Base-by-base conservation (phyloP, 2,329 filamentous ascomycete species). In the Scleromitrula shiraiana region DNA sequence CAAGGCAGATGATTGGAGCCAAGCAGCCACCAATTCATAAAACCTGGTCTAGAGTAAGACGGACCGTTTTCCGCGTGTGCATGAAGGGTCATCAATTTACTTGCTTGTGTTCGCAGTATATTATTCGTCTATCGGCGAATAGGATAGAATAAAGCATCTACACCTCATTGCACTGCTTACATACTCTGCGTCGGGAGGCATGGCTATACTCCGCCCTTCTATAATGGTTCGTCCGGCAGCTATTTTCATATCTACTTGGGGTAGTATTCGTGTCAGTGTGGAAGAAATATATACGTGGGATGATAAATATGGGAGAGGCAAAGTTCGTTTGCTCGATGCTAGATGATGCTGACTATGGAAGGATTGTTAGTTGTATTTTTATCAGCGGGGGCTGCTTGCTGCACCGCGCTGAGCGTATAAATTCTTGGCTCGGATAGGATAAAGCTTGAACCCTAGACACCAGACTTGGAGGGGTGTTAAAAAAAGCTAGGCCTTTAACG, bases 401-500 rank as follows among this genome's bases (percentile, higher is more conserved):
- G 45, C 45, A 41, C 38, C 45, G 45, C 38, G 45, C 45, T 42
- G 45, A 47, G 46, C 46, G 46, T 49, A 49, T 49, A 49, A 49
- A 45, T 38, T 15, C 46, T 49, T 45, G 33, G 41, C 46, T 27
- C 15, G 20, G 17, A 38, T 27, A 29, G 15, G 14, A 49, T 20
- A 23, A 42, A 42, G 38, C 38, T 29, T 36, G 23, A 49, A 38
- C 46, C 41, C 46, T 45, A 39, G 40, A 39, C 46, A 41, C 46
- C 33, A 37, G 20, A 26, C 23, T 32, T 33, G 38, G 38, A 41
- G 38, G 37, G 38, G 38, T 38, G 35, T 14, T 12, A 19, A 43
- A 30, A 44, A 40, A 27, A 22, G 43, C 44, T 50, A 33, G 37
- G 36, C 36, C 54, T 46, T 53, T 48, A 51, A 53, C 49, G 57